These are phyloP conservation scores for Eucalyptus cloeziana DNA, from an alignment of 345 rosid species.

Conservation along the genomic window DNA sequence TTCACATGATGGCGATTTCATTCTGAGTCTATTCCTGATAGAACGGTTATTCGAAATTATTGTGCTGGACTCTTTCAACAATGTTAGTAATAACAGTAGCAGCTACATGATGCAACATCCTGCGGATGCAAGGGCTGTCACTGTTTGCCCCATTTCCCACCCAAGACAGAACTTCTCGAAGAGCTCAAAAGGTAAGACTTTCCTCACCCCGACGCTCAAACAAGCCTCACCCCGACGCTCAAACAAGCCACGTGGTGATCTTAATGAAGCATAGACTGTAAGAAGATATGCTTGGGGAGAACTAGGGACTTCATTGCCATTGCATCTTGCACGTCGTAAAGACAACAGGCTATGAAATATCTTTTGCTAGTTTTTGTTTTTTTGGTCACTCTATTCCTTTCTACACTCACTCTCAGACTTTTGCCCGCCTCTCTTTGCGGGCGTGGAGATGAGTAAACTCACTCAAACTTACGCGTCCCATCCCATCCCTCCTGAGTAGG, in stretches of 20 bases:
- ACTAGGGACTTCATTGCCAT: background rate
- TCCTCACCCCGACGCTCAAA: background rate
- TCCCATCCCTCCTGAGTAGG: too few relatives aligned
- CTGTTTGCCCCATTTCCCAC: background rate
- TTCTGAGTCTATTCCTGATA: background rate
- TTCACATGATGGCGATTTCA: fast-evolving
- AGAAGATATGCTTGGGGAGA: background rate
- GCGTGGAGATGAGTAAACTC: too few relatives aligned
- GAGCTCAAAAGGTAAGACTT: background rate
- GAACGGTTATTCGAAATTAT: background rate
- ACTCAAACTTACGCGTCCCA: too few relatives aligned
- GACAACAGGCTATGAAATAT: background rate
- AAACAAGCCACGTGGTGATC: background rate
- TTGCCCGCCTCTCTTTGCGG: too few relatives aligned
- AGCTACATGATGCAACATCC: background rate
- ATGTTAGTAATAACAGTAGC: background rate
- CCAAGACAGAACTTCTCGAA: background rate
- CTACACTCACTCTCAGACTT: too few relatives aligned
- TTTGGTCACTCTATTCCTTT: too few relatives aligned
- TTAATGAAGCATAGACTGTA: background rate
- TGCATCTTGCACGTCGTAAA: background rate
- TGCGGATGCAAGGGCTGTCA: background rate
- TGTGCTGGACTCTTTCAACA: background rate
- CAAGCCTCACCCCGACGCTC: background rate
- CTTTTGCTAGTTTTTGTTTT: background rate